These are phyloP conservation scores for Lactarius evosmus DNA, from an alignment of 768 basidiomycete genomes.

Conservation along the genomic window DNA sequence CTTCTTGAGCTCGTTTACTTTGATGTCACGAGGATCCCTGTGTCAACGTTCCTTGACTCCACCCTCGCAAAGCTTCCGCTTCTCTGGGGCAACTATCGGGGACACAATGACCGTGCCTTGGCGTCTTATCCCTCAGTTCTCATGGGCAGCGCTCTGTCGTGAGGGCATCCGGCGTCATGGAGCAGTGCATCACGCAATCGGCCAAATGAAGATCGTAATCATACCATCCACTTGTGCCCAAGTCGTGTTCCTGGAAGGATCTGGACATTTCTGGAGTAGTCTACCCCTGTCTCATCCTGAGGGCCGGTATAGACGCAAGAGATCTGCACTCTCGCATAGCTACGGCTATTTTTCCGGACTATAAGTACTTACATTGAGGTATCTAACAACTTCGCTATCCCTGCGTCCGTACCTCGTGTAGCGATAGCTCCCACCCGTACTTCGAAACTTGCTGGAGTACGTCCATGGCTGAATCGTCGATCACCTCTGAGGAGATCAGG, in stretches of 20 bases:
- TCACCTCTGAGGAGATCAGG: background rate
- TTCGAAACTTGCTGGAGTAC: background rate
- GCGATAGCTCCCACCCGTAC: background rate
- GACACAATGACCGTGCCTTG: background rate
- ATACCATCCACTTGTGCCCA: background rate
- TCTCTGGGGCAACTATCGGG: background rate
- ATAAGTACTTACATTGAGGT: background rate
- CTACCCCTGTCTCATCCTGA: background rate
- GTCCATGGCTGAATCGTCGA: background rate
- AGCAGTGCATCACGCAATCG: background rate
- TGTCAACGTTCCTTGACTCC: background rate
- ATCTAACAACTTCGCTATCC: background rate
- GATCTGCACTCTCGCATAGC: background rate
- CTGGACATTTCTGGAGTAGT: background rate
- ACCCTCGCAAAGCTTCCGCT: background rate
- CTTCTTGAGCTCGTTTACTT: background rate
- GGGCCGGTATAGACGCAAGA: background rate
- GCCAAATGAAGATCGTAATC: background rate
- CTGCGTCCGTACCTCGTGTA: background rate
- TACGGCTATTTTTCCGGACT: too few relatives aligned
- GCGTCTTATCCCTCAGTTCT: background rate
- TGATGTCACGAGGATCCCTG: background rate
- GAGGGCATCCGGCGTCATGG: background rate
- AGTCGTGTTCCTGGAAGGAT: background rate
- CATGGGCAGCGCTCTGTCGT: background rate